phyloP scores from a whole-genome alignment of 2,329 filamentous ascomycete genomes.

The Lomentospora prolificans region DNA sequence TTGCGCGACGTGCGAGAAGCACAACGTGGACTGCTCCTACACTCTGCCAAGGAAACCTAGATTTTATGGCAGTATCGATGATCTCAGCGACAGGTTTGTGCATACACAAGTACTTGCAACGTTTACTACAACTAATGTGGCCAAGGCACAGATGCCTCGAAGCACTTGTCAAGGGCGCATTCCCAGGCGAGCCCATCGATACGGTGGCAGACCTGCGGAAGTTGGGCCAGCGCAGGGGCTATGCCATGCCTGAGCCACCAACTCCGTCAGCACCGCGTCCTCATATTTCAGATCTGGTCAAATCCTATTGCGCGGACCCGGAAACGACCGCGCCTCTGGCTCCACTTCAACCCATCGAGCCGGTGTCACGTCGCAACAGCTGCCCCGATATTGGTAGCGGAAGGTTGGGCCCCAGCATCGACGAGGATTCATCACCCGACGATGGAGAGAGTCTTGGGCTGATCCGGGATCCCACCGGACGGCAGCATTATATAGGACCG shows the following conservation, averaged over 20 bases:
- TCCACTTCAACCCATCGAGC: constrained; percentile 1
- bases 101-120: too few species aligned
- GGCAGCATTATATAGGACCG: constrained; percentile 27
- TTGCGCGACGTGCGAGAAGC: constrained; percentile 23
- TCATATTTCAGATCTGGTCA: constrained; percentile 13
- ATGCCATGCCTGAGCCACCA: constrained; percentile 23
- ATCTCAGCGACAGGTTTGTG: constrained; percentile 24
- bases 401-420: neutral
- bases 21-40: constrained; percentile 22
- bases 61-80: constrained; percentile 27
- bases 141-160: constrained; percentile 26
- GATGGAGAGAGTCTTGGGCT: constrained; percentile 10
- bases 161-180: constrained; percentile 23
- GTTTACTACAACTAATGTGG: too few species aligned
- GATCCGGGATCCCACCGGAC: constrained; percentile 19
- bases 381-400: neutral
- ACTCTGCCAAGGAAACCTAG: constrained; percentile 25
- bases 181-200: constrained; percentile 21
- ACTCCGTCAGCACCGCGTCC: constrained; percentile 11
- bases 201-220: constrained; percentile 20
- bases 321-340: constrained; percentile 1
- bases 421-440: constrained; percentile 4
- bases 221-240: constrained; percentile 21
- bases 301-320: constrained; percentile 4
- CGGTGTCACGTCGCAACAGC: constrained; percentile 2